Evolutionary conservation across 176 grass and related monocot genomes (phyloP).

Genomic region (Bolboschoenus planiculmis): DNA sequence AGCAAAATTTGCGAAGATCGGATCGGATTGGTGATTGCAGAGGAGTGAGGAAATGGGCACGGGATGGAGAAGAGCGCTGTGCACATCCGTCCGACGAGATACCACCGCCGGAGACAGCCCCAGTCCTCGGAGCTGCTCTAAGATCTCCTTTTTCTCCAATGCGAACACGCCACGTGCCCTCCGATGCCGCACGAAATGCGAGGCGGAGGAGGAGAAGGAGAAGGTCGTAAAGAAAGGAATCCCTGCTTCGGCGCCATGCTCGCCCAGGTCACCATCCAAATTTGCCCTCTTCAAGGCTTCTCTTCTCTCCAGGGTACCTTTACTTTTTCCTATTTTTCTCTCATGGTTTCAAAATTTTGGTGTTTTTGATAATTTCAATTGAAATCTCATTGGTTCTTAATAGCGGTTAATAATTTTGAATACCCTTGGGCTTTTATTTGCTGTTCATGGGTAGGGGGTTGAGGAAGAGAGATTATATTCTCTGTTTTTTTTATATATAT

Average conservation of each 20-base stretch:
- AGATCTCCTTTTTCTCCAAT: slow-evolving; percentile 72
- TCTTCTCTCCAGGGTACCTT: slow-evolving; percentile 50
- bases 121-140: slow-evolving; percentile 27
- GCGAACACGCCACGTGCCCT: slow-evolving; percentile 32
- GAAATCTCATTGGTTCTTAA: not conserved
- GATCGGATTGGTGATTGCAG: not conserved
- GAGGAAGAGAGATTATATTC: slow-evolving; percentile 5
- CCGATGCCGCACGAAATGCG: slow-evolving; percentile 38
- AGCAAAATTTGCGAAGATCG: not conserved
- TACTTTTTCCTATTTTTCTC: not conserved
- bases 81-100: slow-evolving; percentile 70
- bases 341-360: not conserved
- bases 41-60: slow-evolving; percentile 38
- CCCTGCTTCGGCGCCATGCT: slow-evolving; percentile 53
- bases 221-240: not conserved
- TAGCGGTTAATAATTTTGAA: not conserved
- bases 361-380: not conserved
- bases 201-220: slow-evolving; percentile 21
- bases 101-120: slow-evolving; percentile 14
- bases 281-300: slow-evolving; percentile 84
- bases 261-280: slow-evolving; percentile 83
- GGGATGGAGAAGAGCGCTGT: slow-evolving; percentile 89
- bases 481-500: slow-evolving; percentile 16
- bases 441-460: slow-evolving; percentile 4
- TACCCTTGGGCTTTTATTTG: not conserved